Percentiles rank a stretch among this genome's conserved stretches.
Conservation (phyloP, 2,329 filamentous ascomycete species). For the Colletotrichum filicis region DNA sequence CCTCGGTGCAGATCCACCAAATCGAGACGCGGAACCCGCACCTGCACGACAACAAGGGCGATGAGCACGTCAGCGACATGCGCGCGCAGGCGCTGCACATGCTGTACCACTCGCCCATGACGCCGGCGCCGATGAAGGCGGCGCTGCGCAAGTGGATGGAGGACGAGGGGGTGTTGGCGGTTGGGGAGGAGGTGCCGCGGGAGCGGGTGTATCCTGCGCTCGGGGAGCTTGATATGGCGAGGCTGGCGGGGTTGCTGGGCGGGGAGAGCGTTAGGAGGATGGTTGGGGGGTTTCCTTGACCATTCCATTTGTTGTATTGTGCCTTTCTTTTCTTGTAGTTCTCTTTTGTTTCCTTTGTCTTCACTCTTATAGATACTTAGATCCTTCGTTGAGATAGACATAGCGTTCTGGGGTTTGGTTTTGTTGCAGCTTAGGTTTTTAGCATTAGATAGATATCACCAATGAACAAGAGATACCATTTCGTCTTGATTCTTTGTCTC, state of each 20-base stretch:
- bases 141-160: constrained; percentile 4
- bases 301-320: background rate
- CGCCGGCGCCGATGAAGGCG: constrained; percentile 10
- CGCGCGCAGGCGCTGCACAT: constrained; percentile 1
- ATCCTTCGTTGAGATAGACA: background rate
- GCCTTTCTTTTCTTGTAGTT: background rate
- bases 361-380: background rate
- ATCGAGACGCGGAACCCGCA: constrained; percentile 22
- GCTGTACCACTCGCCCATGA: constrained; percentile 13
- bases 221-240: constrained; percentile 31
- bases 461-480: background rate
- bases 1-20: constrained; percentile 5
- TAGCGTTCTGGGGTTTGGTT: background rate
- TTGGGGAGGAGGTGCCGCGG: background rate
- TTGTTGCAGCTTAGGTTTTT: background rate
- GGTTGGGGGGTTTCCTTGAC: background rate
- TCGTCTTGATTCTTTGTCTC: background rate
- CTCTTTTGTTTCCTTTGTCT: background rate
- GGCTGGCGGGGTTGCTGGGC: background rate
- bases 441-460: background rate
- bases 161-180: background rate
- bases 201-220: constrained; percentile 16
- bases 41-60: constrained; percentile 23
- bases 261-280: background rate
- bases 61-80: constrained; percentile 21